Conservation (phyloP, 2,329 filamentous ascomycete species). For the Metarhizium guizhouense region DNA sequence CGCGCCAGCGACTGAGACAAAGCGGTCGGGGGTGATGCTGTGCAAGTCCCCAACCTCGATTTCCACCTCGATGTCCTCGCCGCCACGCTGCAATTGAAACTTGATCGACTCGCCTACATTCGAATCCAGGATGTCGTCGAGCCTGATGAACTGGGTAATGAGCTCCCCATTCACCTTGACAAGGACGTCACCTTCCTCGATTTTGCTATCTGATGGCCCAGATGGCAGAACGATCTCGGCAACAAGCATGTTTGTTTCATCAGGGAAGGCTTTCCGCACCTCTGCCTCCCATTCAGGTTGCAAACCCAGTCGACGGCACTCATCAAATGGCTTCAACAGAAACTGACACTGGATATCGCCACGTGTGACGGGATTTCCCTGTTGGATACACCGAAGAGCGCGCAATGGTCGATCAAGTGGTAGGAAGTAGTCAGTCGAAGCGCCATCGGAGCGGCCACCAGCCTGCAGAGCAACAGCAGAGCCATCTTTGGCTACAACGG, state of each 20-base stretch:
- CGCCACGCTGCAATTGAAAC: constrained; percentile 79
- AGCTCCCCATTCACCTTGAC: constrained; percentile 90
- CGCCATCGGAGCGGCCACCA: constrained; percentile 85
- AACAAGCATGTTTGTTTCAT: constrained; percentile 93
- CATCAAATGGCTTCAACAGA: constrained; percentile 93
- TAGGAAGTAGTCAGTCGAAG: constrained; percentile 95
- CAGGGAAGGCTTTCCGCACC: constrained; percentile 74
- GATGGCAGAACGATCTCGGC: constrained; percentile 90
- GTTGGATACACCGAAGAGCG: constrained; percentile 77
- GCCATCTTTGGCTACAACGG: constrained; percentile 92
- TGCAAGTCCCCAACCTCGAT: constrained; percentile 84
- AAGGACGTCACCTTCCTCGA: constrained; percentile 90
- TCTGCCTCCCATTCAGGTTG: constrained; percentile 79
- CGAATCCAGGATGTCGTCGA: constrained; percentile 87
- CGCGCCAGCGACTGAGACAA: constrained; percentile 86
- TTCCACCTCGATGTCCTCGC: constrained; percentile 76
- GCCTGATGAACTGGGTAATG: constrained; percentile 81
- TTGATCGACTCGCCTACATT: constrained; percentile 72
- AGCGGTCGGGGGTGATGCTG: constrained; percentile 89
- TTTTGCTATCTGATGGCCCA: constrained; percentile 76
- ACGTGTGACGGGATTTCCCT: constrained; percentile 65
- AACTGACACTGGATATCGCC: constrained; percentile 99
- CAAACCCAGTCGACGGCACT: constrained; percentile 82
- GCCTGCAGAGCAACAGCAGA: constrained; percentile 88
- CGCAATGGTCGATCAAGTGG: constrained; percentile 84